Evolutionary conservation across 305 asterid species (phyloP).

Genomic region (Ilex paraguariensis): DNA sequence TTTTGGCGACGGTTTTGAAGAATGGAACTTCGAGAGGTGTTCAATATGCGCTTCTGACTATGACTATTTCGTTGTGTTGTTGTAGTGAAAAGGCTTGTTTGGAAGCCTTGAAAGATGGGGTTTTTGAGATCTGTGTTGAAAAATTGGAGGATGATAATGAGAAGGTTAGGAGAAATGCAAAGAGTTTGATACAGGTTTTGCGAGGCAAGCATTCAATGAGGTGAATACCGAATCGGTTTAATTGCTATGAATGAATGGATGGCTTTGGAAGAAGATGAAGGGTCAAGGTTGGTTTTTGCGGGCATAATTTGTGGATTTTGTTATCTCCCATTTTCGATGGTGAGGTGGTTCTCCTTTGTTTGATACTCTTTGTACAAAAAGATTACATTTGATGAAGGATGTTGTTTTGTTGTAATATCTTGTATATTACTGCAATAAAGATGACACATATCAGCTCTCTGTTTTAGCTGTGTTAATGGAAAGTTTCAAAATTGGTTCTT

Average conservation of each 20-base stretch:
- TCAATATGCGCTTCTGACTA: conserved; percentile 62
- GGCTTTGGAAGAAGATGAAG: background rate
- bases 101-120: conserved; percentile 49
- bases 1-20: too few relatives aligned
- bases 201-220: conserved; percentile 34
- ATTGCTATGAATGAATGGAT: background rate
- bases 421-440: conserved; percentile 44
- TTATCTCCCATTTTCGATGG: conserved; percentile 16
- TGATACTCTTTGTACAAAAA: conserved; percentile 49
- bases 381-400: conserved; percentile 30
- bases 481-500: background rate
- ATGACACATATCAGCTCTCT: conserved; percentile 8
- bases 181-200: conserved; percentile 63
- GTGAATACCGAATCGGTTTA: background rate
- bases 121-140: conserved; percentile 57
- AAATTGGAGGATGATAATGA: conserved; percentile 81
- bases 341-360: conserved; percentile 27
- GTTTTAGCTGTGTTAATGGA: background rate
- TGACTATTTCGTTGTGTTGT: conserved; percentile 58
- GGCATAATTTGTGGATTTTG: background rate
- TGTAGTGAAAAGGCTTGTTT: conserved; percentile 42
- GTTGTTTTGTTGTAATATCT: conserved; percentile 23
- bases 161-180: conserved; percentile 76
- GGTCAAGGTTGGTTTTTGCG: background rate
- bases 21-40: too few relatives aligned